Evolutionary conservation across 1,284 basidiomycete species (phyloP).

Genomic region (Apiotrichum montevideense): DNA sequence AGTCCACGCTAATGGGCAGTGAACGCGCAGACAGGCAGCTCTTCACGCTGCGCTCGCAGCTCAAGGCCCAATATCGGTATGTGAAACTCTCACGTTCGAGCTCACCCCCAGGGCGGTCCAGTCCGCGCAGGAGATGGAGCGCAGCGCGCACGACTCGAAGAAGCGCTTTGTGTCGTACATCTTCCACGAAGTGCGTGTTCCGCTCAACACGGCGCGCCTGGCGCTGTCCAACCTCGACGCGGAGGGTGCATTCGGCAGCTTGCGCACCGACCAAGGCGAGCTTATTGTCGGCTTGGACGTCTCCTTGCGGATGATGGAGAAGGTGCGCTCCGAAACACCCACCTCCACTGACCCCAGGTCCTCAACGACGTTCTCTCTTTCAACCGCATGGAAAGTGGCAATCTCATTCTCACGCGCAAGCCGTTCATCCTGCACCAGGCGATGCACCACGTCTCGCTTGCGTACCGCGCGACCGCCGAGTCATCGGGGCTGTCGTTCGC

Average conservation of each 20-base stretch:
- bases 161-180: conserved; percentile 70
- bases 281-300: conserved; percentile 57
- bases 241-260: conserved; percentile 42
- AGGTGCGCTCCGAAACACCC: conserved; percentile 12
- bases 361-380: conserved; percentile 69
- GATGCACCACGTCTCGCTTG: conserved; percentile 72
- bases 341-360: conserved; percentile 32
- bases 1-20: neutral
- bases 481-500: conserved; percentile 58
- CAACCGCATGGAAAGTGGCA: conserved; percentile 49
- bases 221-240: conserved; percentile 86
- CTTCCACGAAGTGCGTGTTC: conserved; percentile 67
- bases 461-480: conserved; percentile 66
- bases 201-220: conserved; percentile 78
- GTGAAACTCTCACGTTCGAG: neutral
- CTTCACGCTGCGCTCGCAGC: conserved; percentile 60
- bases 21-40: conserved; percentile 56
- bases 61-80: conserved; percentile 63
- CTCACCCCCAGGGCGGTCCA: conserved; percentile 57
- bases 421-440: conserved; percentile 79
- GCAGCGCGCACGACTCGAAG: conserved; percentile 68
- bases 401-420: conserved; percentile 43
- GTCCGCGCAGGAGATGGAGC: conserved; percentile 76
- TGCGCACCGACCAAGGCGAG: conserved; percentile 36
- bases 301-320: conserved; percentile 67